These are phyloP conservation scores for Lentinula sp. DNA, from an alignment of 768 basidiomycete genomes.

Conservation along the genomic window DNA sequence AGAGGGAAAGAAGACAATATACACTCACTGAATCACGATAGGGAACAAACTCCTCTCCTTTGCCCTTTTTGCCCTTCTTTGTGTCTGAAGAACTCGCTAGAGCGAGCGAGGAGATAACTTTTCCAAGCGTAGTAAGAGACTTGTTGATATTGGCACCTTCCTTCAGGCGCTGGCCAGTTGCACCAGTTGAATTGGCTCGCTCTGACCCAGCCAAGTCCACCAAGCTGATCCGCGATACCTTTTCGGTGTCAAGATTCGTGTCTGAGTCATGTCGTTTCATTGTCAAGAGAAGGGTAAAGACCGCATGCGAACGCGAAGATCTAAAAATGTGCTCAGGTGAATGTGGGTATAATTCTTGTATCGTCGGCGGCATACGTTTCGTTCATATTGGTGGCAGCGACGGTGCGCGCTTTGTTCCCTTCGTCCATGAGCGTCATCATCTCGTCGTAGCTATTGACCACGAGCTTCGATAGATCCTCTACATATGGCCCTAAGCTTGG, in stretches of 20 bases:
- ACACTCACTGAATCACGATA: conserved; percentile 89
- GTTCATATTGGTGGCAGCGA: conserved; percentile 99
- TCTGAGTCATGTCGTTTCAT: conserved; percentile 84
- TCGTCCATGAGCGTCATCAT: conserved; percentile 99
- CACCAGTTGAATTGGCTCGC: conserved; percentile 95
- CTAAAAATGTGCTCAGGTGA: conserved; percentile 26
- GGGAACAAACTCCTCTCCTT: conserved; percentile 88
- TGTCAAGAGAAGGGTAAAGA: conserved; percentile 91
- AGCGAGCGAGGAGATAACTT: conserved; percentile 92
- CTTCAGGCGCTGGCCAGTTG: conserved; percentile 92
- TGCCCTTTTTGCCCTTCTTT: conserved; percentile 87
- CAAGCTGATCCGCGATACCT: conserved; percentile 97
- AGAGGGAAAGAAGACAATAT: neutral
- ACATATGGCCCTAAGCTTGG: conserved; percentile 97
- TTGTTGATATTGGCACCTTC: conserved; percentile 99
- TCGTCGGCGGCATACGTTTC: conserved; percentile 60
- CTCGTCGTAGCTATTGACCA: conserved; percentile 86
- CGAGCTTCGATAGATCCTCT: conserved; percentile 91
- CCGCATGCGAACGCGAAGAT: conserved; percentile 95
- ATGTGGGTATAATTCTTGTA: conserved; percentile 1
- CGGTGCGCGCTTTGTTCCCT: conserved; percentile 97
- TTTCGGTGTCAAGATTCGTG: conserved; percentile 91
- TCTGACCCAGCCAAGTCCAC: conserved; percentile 98
- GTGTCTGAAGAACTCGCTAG: conserved; percentile 51
- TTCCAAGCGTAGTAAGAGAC: conserved; percentile 94